Conservation (phyloP, 352 stramenopile species). For the Globisporangium alternatum region DNA sequence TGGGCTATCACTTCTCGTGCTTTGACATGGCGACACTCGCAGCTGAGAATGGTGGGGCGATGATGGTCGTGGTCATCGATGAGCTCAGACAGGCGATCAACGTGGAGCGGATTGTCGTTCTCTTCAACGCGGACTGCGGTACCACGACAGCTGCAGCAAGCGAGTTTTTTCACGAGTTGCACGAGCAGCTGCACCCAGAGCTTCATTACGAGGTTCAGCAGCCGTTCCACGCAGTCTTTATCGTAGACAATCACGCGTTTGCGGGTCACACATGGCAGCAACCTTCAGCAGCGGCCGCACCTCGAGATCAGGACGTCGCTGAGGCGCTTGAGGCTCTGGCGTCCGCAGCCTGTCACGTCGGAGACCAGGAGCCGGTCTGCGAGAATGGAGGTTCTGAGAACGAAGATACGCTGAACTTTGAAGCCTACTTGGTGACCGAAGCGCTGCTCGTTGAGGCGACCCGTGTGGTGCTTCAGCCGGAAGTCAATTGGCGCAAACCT, state of each 20-base stretch:
- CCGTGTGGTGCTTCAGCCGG: conserved; percentile 39
- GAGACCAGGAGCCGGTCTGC: conserved; percentile 12
- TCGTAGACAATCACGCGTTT: neutral
- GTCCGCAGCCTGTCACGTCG: conserved; percentile 18
- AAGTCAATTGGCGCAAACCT: conserved; percentile 35
- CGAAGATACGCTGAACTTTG: conserved; percentile 29
- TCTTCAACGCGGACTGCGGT: conserved; percentile 34
- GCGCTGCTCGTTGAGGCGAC: conserved; percentile 51
- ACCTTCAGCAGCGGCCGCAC: neutral
- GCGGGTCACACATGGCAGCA: neutral
- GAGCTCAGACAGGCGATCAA: conserved; percentile 19
- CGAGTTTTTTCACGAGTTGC: conserved; percentile 29
- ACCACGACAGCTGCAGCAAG: conserved; percentile 27
- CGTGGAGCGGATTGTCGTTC: conserved; percentile 23
- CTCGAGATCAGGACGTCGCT: conserved; percentile 27
- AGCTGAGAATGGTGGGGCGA: neutral
- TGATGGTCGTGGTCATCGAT: neutral
- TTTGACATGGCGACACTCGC: conserved; percentile 20
- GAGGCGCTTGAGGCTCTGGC: conserved; percentile 24
- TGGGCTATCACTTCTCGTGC: conserved; percentile 26
- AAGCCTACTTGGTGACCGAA: conserved; percentile 57
- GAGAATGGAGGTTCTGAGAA: conserved; percentile 1
- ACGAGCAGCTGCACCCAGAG: conserved; percentile 27
- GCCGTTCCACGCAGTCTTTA: conserved; percentile 27
- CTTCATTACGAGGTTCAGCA: conserved; percentile 15